Base-by-base conservation (phyloP, 1,284 basidiomycete genomes). In the Ustilago lituana region DNA sequence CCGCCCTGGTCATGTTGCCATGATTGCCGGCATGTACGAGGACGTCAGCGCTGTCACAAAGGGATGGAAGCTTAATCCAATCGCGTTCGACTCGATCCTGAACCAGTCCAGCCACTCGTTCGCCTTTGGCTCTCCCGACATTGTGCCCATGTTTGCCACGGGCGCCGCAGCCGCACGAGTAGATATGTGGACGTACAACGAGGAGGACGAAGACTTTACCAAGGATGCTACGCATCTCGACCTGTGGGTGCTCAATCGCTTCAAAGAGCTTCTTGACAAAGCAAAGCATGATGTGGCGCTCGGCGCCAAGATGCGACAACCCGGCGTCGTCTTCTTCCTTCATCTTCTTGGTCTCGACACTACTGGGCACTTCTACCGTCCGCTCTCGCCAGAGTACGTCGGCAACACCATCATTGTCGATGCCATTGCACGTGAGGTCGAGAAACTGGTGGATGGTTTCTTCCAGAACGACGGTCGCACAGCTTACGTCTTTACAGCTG, bases 21-120 rank as follows among this genome's bases (percentile, higher is more conserved):
- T 94, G 61, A 93, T 94, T 72, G 93, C 90, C 32, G 92, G 92
- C 8, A 93, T 94, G 91, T 94, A 94, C 79, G 93, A 94, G 82
- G 92, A 94, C 74, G 91, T 93, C 5, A 92, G 90, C 5, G 92
- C 92, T 12, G 92, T 94, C 26, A 93, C 90, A 0, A 65, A 91
- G 89, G 92, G 91, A 51, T 93, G 91, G 91, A 93, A 93, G 85
- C 87, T 88, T 5, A 94, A 94, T 83, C 93, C 92, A 24, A 90
- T 93, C 29, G 87, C 91, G 61, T 94, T 94, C 78, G 92, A 94
- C 82, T 93, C 92, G 1, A 88, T 94, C 3, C 90, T 94, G 80
- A 94, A 94, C 74, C 90, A 89, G 78, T 92, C 91, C 1, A 87
- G 86, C 36, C 85, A 87, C 36, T 91, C 91, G 0, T 94, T 88